These are phyloP conservation scores for Saccharomycopsis crataegensis DNA, from an alignment of 1,139 yeast species.

Conservation along the genomic window DNA sequence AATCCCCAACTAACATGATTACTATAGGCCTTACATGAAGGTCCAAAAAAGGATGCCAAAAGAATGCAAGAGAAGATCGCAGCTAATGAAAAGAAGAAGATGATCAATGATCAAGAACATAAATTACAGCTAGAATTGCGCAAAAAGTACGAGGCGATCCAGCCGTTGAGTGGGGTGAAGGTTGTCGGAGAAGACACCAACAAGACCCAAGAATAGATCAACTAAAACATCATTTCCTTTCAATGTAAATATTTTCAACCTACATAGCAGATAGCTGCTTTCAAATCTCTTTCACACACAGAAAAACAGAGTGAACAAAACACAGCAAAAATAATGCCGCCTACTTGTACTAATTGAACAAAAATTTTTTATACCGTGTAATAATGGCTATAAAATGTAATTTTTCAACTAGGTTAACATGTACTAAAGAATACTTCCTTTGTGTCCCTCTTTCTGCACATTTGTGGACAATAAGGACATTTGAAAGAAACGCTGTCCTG, in stretches of 20 bases:
- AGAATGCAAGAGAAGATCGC: conserved; percentile 40
- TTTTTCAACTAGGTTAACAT: conserved; percentile 1
- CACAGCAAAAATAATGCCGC: no score
- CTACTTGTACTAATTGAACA: no score
- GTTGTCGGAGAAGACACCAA: conserved; percentile 23
- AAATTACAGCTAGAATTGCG: conserved; percentile 63
- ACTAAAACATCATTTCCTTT: no score
- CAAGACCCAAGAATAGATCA: background rate
- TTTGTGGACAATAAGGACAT: conserved; percentile 62
- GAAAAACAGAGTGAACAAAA: no score
- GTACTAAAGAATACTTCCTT: conserved; percentile 26
- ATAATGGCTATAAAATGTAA: no score
- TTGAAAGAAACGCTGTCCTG: conserved; percentile 36
- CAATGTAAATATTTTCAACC: no score
- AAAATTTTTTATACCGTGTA: no score
- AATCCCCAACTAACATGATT: background rate
- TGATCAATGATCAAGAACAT: conserved; percentile 65
- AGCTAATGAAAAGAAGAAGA: conserved; percentile 30
- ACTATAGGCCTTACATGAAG: conserved; percentile 53
- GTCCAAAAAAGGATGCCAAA: conserved; percentile 73
- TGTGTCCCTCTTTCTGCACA: conserved; percentile 27
- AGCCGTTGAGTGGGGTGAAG: conserved; percentile 52
- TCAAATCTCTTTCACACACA: no score
- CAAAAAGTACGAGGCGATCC: conserved; percentile 54
- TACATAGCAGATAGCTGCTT: no score